Base-by-base conservation (phyloP, 1,284 basidiomycete species). In the Sphaerobolus stellatus region DNA sequence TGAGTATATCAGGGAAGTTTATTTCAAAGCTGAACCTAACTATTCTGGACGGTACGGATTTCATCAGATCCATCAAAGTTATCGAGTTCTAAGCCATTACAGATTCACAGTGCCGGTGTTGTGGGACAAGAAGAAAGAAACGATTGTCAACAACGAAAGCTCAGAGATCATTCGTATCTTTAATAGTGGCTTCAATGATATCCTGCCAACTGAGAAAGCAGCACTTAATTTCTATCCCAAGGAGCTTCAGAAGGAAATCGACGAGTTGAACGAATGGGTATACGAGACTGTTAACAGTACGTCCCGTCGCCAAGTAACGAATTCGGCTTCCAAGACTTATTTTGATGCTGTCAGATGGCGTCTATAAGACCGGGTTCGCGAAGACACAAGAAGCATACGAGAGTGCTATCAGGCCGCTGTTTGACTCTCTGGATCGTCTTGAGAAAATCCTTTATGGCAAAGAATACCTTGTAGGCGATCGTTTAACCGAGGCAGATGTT, bases 1-100 rank as follows among this genome's bases (percentile, higher is more conserved):
- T 6, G 68, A 83, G 56, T 86, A 96, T 68, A 68, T 98, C 64
- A 86, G 84, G 59, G 94, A 98, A 55, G 75, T 98, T 41, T 99
- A 98, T 73, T 73, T 89, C 59, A 84, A 80, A 56, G 90, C 84
- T 0, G 76, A 93, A 58, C 85, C 87, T 1, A 66, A 83, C 48
- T 94, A 91, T 61, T 59, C 63, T 11, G 87, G 86, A 50, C 79
- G 87, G 80, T 84, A 18, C 70, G 60, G n/a, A 20, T 33, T 18
- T 9, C 31, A 33, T 38, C 2, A 16, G 24, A 31, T n/a, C 40
- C 34, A n/a, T n/a, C 34, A 14, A n/a, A n/a, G n/a, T n/a, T n/a
- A n/a, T n/a, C n/a, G n/a, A n/a, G n/a, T n/a, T n/a, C n/a, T n/a
- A n/a, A 36, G 14, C 34, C 20, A 4, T 11, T 25, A 33, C 33